A percentile compares a stretch with the other conserved stretches of the same genome.
Evolutionary conservation across 2,329 filamentous ascomycete species (phyloP).

Genomic region (Akanthomyces muscarius): DNA sequence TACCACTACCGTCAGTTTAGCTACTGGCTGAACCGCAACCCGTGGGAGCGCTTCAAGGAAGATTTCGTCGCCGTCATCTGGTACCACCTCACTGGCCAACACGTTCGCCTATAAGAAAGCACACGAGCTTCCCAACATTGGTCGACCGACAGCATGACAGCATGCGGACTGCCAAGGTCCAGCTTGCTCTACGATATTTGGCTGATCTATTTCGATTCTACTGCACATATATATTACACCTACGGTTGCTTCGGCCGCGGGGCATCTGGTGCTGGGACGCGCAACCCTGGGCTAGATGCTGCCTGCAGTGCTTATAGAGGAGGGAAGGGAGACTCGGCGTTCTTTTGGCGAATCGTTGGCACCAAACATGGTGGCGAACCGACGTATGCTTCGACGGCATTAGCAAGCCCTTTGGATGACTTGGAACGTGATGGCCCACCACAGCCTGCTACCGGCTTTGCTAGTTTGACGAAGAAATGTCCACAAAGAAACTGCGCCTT

Average conservation of each 20-base stretch:
- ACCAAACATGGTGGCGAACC: neutral
- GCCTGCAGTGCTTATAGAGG: conserved; percentile 3
- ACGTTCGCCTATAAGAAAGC: conserved; percentile 48
- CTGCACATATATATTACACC: conserved; percentile 15
- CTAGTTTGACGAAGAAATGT: neutral
- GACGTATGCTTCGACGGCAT: neutral
- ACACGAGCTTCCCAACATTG: conserved; percentile 5
- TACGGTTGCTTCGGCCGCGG: conserved; percentile 1
- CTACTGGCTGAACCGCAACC: conserved; percentile 79
- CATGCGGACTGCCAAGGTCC: neutral
- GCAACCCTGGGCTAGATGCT: neutral
- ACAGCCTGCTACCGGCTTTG: neutral
- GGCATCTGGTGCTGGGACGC: neutral
- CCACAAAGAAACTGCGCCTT: neutral
- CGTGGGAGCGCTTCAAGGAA: conserved; percentile 74
- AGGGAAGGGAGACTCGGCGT: conserved; percentile 1
- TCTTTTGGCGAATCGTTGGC: neutral
- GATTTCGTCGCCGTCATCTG: conserved; percentile 58
- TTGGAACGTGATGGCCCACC: neutral
- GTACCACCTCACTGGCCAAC: conserved; percentile 60
- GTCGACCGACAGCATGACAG: neutral
- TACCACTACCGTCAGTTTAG: conserved; percentile 90
- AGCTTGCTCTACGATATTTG: neutral
- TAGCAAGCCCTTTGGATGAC: neutral
- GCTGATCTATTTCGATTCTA: conserved; percentile 17